Percentiles rank a stretch among this genome's conserved stretches.
Conservation (phyloP, 2,329 filamentous ascomycete species). For the Aspergillus ochraceus region DNA sequence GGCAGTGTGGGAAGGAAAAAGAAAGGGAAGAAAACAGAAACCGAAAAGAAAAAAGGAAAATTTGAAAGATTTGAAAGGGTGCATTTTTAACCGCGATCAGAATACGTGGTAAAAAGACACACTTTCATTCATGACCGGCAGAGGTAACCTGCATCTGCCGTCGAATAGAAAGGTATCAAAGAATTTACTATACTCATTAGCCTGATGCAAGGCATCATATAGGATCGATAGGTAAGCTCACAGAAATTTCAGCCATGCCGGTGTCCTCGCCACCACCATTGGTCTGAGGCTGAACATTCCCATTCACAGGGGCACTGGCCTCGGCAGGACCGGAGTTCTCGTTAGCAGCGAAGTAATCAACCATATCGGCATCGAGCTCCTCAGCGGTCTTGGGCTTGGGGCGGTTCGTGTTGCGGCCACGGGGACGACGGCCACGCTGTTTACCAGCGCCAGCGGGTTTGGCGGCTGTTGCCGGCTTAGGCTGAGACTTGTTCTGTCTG, state of each 20-base stretch:
- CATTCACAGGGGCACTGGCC: conserved; percentile 46
- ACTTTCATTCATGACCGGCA: conserved; percentile 1
- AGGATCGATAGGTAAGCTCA: conserved; percentile 30
- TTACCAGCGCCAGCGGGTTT: conserved; percentile 60
- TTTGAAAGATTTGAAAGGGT: conserved; percentile 7
- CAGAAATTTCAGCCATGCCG: conserved; percentile 59
- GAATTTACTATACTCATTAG: conserved; percentile 17
- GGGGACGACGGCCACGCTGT: conserved; percentile 43
- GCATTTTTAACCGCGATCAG: background rate
- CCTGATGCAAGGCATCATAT: background rate
- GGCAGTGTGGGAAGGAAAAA: background rate
- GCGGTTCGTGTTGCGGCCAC: conserved; percentile 61
- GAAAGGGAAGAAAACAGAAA: conserved; percentile 8
- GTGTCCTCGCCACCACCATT: conserved; percentile 53
- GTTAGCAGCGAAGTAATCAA: conserved; percentile 74
- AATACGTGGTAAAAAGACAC: background rate
- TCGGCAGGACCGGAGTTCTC: conserved; percentile 40
- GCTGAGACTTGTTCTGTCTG: conserved; percentile 67
- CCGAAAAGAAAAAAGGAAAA: conserved; percentile 6
- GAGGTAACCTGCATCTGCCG: conserved; percentile 9
- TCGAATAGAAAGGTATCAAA: conserved; percentile 10
- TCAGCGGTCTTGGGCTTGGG: conserved; percentile 85
- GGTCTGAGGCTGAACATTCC: conserved; percentile 49
- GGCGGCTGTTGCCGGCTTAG: conserved; percentile 75
- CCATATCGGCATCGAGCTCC: conserved; percentile 97